Evolutionary conservation across 140 eudicot genomes (phyloP).

Genomic region (Senecio squalidus): DNA sequence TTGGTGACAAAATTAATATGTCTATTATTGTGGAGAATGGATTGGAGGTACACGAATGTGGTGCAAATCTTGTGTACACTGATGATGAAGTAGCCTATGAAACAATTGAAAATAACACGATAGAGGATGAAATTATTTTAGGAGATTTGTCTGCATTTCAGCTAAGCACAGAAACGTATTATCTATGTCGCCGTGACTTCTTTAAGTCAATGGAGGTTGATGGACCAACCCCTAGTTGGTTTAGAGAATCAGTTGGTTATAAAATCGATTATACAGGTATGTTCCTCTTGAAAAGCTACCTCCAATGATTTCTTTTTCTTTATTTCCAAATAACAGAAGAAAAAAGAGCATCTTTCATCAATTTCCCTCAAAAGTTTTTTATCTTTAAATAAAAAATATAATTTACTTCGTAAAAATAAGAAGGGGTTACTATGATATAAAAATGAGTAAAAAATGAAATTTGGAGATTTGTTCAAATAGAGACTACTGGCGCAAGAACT

Average conservation of each 20-base stretch:
- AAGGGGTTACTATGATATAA: no score
- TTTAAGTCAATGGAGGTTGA: conserved; percentile 17
- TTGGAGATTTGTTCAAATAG: no score
- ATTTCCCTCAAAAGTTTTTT: no score
- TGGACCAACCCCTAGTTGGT: conserved; percentile 6
- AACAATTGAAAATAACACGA: not conserved
- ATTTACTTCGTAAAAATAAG: no score
- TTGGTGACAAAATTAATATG: conserved; percentile 16
- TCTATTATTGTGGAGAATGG: conserved; percentile 18
- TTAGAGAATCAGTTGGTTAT: conserved; percentile 16
- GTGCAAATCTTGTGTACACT: conserved; percentile 21
- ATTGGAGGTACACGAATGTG: conserved; percentile 20
- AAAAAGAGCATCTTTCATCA: no score
- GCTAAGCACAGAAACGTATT: conserved; percentile 7
- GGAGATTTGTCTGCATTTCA: conserved; percentile 5
- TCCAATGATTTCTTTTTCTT: no score
- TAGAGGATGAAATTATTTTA: not conserved
- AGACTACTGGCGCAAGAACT: no score
- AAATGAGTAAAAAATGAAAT: no score
- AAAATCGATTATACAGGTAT: conserved; percentile 22
- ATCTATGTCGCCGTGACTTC: conserved; percentile 22
- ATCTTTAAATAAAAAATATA: no score
- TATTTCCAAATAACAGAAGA: no score
- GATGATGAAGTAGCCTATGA: not conserved
- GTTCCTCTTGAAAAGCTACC: not conserved